These are phyloP conservation scores for Nicotiana noctiflora DNA, from an alignment of 257 asterid species.

Conservation along the genomic window DNA sequence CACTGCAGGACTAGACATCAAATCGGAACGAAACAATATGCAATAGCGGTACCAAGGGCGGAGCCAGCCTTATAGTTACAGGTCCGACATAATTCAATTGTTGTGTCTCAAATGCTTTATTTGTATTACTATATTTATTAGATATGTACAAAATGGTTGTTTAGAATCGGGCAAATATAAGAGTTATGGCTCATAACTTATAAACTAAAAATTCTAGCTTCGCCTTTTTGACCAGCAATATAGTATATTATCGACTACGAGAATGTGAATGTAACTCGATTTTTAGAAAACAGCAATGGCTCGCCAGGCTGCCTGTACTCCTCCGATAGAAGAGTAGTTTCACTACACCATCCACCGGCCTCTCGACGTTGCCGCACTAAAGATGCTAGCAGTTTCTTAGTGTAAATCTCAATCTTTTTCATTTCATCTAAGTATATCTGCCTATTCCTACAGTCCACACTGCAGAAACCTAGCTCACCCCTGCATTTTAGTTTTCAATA, in stretches of 20 bases:
- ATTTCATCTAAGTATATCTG: slow-evolving; percentile 51
- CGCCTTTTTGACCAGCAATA: too few species aligned
- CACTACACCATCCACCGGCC: slow-evolving; percentile 23
- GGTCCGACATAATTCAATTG: too few species aligned
- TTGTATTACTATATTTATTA: too few species aligned
- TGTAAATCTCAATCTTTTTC: slow-evolving; percentile 39
- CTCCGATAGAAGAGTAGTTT: slow-evolving; percentile 15
- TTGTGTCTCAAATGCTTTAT: too few species aligned
- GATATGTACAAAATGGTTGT: too few species aligned
- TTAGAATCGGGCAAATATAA: too few species aligned
- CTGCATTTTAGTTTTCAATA: background rate
- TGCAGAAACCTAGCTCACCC: slow-evolving; percentile 75
- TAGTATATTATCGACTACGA: background rate
- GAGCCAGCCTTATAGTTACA: too few species aligned
- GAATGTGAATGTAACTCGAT: slow-evolving; percentile 28
- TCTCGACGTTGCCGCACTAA: slow-evolving; percentile 17
- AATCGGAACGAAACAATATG: too few species aligned
- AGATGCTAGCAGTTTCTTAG: slow-evolving; percentile 29
- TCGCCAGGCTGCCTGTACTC: slow-evolving; percentile 27
- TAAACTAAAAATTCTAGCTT: too few species aligned
- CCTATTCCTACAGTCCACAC: slow-evolving; percentile 52
- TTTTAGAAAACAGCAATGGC: slow-evolving; percentile 10
- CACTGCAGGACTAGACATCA: too few species aligned
- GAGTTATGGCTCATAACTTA: too few species aligned
- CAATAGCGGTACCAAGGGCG: too few species aligned